phyloP scores from a whole-genome alignment of 805 yeast species.

The Scheffersomyces amazonensis region DNA sequence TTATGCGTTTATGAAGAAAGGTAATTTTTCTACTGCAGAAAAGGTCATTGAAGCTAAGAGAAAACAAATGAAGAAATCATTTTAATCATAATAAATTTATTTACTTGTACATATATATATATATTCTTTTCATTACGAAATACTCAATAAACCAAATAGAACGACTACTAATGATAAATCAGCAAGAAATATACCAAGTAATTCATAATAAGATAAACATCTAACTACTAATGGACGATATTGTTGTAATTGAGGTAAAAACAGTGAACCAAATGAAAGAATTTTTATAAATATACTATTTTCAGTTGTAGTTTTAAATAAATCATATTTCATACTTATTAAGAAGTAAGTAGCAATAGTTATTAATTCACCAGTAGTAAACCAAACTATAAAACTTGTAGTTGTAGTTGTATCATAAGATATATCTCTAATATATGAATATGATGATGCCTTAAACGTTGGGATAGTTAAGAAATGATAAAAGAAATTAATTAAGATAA shows the following conservation, averaged over 20 bases:
- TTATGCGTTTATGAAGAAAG: conserved; percentile 28
- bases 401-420: conserved; percentile 7
- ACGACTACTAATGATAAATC: conserved; percentile 36
- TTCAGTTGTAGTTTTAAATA: conserved; percentile 20
- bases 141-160: conserved; percentile 36
- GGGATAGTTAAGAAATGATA: conserved; percentile 27
- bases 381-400: conserved; percentile 21
- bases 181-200: conserved; percentile 32
- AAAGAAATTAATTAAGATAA: conserved; percentile 26
- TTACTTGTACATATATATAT: conserved; percentile 3
- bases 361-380: conserved; percentile 30
- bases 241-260: conserved; percentile 28
- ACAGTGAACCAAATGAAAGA: conserved; percentile 29
- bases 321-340: conserved; percentile 21
- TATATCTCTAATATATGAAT: conserved; percentile 25
- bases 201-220: conserved; percentile 34
- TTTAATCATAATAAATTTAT: conserved; percentile 1
- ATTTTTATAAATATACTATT: conserved; percentile 25
- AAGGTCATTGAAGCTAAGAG: conserved; percentile 38
- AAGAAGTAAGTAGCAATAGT: conserved; percentile 32
- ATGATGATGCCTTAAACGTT: conserved; percentile 20
- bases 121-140: conserved; percentile 2
- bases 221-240: conserved; percentile 26
- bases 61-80: conserved; percentile 25
- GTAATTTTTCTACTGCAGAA: conserved; percentile 34